These are phyloP conservation scores for Paramyrothecium roridum DNA, from an alignment of 2,329 filamentous ascomycete genomes.

Conservation along the genomic window DNA sequence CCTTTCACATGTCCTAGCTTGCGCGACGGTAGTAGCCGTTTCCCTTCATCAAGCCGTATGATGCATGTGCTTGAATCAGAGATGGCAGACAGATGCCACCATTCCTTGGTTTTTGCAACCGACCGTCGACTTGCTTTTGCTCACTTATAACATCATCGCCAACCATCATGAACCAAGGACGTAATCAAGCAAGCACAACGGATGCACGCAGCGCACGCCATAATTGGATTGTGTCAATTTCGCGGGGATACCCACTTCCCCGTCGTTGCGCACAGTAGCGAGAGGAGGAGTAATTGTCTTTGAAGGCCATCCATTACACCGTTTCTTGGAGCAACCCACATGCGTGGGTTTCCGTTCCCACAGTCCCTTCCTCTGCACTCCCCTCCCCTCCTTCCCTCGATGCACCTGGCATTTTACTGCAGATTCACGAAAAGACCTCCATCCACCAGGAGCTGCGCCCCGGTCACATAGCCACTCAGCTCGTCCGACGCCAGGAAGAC, in stretches of 20 bases:
- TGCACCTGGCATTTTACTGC: conserved; percentile 49
- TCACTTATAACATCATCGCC: too few relatives aligned
- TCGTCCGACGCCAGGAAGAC: conserved; percentile 80
- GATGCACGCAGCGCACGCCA: too few relatives aligned
- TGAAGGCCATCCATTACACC: not conserved
- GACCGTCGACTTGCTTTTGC: too few relatives aligned
- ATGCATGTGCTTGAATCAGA: too few relatives aligned
- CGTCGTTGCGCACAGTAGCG: not conserved
- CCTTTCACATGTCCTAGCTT: not conserved
- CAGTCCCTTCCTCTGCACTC: not conserved
- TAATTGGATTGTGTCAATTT: too few relatives aligned
- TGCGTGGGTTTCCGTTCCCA: not conserved
- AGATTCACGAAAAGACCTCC: conserved; percentile 88
- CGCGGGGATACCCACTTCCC: too few relatives aligned
- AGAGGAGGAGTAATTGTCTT: not conserved
- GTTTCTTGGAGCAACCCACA: not conserved
- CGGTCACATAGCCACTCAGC: conserved; percentile 77
- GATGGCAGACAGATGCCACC: too few relatives aligned
- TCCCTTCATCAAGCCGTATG: too few relatives aligned
- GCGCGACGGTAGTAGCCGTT: too few relatives aligned
- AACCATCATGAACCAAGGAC: too few relatives aligned
- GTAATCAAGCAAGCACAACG: too few relatives aligned
- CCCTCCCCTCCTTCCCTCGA: not conserved
- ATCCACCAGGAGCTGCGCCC: conserved; percentile 81
- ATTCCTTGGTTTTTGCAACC: too few relatives aligned